Conservation (phyloP, 2,329 filamentous ascomycete species). For the Pleurostoma richardsiae region DNA sequence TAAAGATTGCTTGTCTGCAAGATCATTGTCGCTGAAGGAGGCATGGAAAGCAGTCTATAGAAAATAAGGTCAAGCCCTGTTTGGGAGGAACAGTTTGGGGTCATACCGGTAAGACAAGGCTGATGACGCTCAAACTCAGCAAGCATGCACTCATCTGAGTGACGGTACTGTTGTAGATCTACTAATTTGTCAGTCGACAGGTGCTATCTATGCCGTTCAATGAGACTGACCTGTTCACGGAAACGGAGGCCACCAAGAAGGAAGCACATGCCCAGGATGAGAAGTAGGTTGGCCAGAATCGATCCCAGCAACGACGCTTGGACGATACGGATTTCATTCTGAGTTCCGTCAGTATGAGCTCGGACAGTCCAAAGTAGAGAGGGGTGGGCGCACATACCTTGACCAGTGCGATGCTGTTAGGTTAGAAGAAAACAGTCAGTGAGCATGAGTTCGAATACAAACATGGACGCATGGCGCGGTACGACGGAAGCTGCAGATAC, state of each 20-base stretch:
- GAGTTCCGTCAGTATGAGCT: slow-evolving; percentile 15
- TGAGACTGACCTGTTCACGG: slow-evolving; percentile 65
- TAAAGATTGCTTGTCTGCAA: slow-evolving; percentile 67
- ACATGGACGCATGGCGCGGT: slow-evolving; percentile 4
- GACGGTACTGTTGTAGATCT: slow-evolving; percentile 92
- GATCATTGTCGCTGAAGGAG: slow-evolving; percentile 60
- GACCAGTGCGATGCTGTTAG: slow-evolving; percentile 64
- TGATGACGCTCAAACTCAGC: slow-evolving; percentile 85
- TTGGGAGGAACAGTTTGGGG: slow-evolving; percentile 6
- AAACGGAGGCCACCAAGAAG: slow-evolving; percentile 80
- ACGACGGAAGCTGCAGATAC: neutral
- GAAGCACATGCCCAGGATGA: slow-evolving; percentile 91
- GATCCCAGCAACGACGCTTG: slow-evolving; percentile 87
- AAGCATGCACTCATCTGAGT: slow-evolving; percentile 95
- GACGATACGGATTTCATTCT: slow-evolving; percentile 83
- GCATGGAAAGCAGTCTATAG: slow-evolving; percentile 81
- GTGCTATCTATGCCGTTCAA: neutral
- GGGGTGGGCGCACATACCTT: slow-evolving; percentile 43
- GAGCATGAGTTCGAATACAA: slow-evolving; percentile 15
- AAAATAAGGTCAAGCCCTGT: slow-evolving; percentile 13
- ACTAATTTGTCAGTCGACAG: no score
- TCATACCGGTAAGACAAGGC: slow-evolving; percentile 73
- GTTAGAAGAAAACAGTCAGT: slow-evolving; percentile 25
- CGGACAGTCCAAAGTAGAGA: neutral
- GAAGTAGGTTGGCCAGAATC: slow-evolving; percentile 80